Conservation (phyloP, 208 protist species). For the Leishmania amazonensis region DNA sequence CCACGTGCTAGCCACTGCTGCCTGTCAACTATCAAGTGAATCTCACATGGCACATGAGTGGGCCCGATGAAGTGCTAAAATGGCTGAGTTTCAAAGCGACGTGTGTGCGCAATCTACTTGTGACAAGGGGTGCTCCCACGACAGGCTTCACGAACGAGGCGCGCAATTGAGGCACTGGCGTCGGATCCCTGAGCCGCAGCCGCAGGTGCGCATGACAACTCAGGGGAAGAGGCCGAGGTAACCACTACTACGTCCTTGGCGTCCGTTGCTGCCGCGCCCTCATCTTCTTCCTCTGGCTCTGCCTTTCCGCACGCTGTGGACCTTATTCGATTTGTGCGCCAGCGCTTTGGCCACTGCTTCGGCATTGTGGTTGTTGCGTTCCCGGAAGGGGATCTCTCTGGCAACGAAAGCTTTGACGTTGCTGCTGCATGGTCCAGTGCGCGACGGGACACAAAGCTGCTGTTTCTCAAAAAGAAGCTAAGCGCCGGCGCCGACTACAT, state of each 20-base stretch:
- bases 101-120: slow-evolving; percentile 94
- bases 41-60: slow-evolving; percentile 91
- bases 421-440: background rate
- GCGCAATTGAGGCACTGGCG: background rate
- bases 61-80: slow-evolving; percentile 44
- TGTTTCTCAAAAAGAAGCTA: slow-evolving; percentile 91
- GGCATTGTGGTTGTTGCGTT: slow-evolving; percentile 85
- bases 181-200: background rate
- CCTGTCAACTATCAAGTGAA: slow-evolving; percentile 94
- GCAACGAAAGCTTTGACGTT: slow-evolving; percentile 21
- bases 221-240: background rate
- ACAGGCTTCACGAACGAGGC: background rate
- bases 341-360: slow-evolving; percentile 94
- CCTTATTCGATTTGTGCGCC: slow-evolving; percentile 88
- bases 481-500: slow-evolving; percentile 95
- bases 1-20: slow-evolving; percentile 65
- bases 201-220: background rate
- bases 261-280: background rate
- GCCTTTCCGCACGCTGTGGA: slow-evolving; percentile 91
- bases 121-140: background rate
- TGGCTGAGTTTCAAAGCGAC: slow-evolving; percentile 75
- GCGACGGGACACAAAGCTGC: slow-evolving; percentile 63
- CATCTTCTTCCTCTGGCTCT: background rate
- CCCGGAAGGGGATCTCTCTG: slow-evolving; percentile 59
- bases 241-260: background rate